phyloP scores from a whole-genome alignment of 2,329 filamentous ascomycete genomes.

The Colletotrichum sidae region DNA sequence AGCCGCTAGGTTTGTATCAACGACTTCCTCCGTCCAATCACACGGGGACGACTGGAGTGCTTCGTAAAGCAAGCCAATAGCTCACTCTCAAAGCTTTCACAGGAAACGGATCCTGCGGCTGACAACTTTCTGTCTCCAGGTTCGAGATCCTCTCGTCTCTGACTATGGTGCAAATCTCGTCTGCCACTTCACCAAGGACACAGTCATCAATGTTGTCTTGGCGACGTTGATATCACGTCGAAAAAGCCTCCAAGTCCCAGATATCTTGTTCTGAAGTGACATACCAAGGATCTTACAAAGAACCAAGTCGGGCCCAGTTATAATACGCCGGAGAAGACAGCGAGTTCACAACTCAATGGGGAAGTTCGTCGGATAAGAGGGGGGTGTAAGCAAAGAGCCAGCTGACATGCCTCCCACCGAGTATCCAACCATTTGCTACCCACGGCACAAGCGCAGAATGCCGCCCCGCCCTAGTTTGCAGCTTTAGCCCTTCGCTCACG shows the following conservation, averaged over 20 bases:
- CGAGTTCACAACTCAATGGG: neutral
- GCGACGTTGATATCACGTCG: neutral
- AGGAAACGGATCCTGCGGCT: conserved; percentile 26
- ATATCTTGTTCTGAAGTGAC: neutral
- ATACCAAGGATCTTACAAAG: neutral
- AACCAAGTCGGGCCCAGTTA: too few species aligned
- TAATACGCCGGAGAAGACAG: too few species aligned
- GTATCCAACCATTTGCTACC: conserved; percentile 13
- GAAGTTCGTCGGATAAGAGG: neutral
- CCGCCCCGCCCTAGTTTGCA: conserved; percentile 3
- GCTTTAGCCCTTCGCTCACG: conserved; percentile 11
- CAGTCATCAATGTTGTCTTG: neutral
- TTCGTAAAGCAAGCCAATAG: conserved; percentile 33
- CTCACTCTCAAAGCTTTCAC: conserved; percentile 1
- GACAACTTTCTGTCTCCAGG: conserved; percentile 4
- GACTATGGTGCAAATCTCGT: neutral
- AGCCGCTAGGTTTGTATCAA: conserved; percentile 14
- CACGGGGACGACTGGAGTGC: neutral
- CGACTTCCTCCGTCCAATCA: conserved; percentile 20
- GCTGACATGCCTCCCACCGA: conserved; percentile 25
- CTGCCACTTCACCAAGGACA: neutral
- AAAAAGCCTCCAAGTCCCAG: too few species aligned
- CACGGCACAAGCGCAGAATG: conserved; percentile 3
- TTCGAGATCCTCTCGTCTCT: conserved; percentile 12
- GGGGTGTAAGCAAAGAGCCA: conserved; percentile 31